phyloP scores from a whole-genome alignment of 768 basidiomycete species.

The Ephemerocybe angulata region DNA sequence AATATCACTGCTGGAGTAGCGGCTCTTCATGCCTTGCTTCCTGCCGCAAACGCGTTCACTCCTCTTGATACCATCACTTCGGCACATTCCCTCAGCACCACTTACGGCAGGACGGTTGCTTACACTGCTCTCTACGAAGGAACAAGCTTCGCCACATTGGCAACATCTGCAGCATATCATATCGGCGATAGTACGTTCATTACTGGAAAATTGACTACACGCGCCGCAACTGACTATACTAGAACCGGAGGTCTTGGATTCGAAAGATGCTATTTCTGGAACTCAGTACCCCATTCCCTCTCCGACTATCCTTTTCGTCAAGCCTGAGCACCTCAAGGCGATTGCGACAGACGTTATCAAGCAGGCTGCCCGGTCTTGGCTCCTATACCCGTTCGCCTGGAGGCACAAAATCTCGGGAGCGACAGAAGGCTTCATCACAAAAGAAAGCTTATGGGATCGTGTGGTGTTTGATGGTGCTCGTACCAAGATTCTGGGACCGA shows the following conservation, averaged over 20 bases:
- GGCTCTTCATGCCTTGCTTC: conserved; percentile 70
- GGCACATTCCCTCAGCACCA: conserved; percentile 64
- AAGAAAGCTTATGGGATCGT: conserved; percentile 83
- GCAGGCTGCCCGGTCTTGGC: conserved; percentile 48
- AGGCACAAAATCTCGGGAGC: conserved; percentile 74
- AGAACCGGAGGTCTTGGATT: conserved; percentile 7
- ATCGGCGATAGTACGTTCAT: conserved; percentile 38
- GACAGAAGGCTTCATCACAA: conserved; percentile 69
- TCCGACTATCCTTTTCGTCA: conserved; percentile 77
- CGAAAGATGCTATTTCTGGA: conserved; percentile 44
- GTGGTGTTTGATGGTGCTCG: conserved; percentile 71
- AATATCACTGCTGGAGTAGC: conserved; percentile 90
- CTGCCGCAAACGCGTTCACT: conserved; percentile 63
- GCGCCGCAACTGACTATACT: neutral
- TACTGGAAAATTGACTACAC: neutral
- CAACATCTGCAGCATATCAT: conserved; percentile 51
- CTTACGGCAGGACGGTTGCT: conserved; percentile 76
- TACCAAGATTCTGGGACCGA: conserved; percentile 52
- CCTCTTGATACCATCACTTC: conserved; percentile 77
- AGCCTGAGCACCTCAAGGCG: conserved; percentile 56
- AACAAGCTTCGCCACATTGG: conserved; percentile 64
- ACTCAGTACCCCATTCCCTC: conserved; percentile 57
- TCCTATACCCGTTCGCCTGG: conserved; percentile 63
- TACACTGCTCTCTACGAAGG: conserved; percentile 79
- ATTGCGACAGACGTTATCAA: conserved; percentile 52